Evolutionary conservation across 495 filamentous ascomycete species (phyloP).

Genomic region (Penicillium turbatum): DNA sequence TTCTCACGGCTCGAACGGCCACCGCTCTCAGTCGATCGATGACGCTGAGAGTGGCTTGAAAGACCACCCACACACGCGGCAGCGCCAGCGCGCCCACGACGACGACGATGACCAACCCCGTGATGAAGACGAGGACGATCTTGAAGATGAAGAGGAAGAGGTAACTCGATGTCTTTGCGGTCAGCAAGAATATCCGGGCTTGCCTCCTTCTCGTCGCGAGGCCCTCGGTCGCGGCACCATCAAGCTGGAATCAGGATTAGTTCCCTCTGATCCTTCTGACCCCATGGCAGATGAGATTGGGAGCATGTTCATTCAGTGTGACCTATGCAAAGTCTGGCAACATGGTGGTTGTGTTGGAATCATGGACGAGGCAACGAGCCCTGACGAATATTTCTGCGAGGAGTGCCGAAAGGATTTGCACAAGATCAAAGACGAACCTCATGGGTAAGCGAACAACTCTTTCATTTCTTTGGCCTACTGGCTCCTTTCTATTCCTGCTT

Average conservation of each 20-base stretch:
- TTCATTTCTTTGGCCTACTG: slow-evolving; percentile 3
- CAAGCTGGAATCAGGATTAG: slow-evolving; percentile 53
- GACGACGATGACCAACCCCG: slow-evolving; percentile 54
- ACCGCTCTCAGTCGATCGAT: slow-evolving; percentile 77
- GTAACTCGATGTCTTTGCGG: slow-evolving; percentile 93
- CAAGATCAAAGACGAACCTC: slow-evolving; percentile 68
- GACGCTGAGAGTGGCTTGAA: slow-evolving; percentile 53
- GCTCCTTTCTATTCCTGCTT: neutral
- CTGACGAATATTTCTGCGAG: slow-evolving; percentile 98
- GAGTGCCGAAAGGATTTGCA: slow-evolving; percentile 88
- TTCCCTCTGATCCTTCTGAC: slow-evolving; percentile 37
- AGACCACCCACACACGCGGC: slow-evolving; percentile 67
- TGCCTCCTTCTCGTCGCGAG: slow-evolving; percentile 63
- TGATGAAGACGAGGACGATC: slow-evolving; percentile 58
- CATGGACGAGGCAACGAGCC: slow-evolving; percentile 83
- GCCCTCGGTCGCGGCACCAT: slow-evolving; percentile 49
- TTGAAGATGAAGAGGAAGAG: slow-evolving; percentile 79
- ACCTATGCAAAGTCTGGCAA: slow-evolving; percentile 97
- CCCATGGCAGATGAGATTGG: slow-evolving; percentile 75
- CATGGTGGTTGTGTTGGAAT: slow-evolving; percentile 98
- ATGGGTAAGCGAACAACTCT: slow-evolving; percentile 68
- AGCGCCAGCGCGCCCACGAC: slow-evolving; percentile 64
- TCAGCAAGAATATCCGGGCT: slow-evolving; percentile 89
- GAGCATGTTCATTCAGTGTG: slow-evolving; percentile 97
- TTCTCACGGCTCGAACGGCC: slow-evolving; percentile 67